Evolutionary conservation across 2,329 filamentous ascomycete species (phyloP).

Genomic region (Acrodontium crateriforme): DNA sequence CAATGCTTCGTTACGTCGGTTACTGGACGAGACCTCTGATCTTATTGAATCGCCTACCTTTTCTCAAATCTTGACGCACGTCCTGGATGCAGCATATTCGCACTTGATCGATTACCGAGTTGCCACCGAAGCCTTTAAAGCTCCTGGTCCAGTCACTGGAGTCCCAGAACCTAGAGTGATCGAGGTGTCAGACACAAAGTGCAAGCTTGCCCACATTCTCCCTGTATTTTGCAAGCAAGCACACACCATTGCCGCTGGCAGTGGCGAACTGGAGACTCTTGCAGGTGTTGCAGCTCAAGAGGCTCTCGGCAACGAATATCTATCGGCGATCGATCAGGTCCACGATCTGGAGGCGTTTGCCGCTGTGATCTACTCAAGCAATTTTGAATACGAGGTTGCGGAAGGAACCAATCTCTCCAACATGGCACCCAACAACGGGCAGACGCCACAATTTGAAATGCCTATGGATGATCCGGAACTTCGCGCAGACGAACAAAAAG

Average conservation of each 20-base stretch:
- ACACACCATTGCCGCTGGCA: not conserved
- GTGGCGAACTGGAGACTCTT: conserved; percentile 44
- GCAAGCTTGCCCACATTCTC: conserved; percentile 77
- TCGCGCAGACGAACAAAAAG: no score
- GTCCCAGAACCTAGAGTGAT: conserved; percentile 36
- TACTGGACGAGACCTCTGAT: conserved; percentile 92
- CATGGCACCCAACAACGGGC: no score
- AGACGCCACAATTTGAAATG: no score
- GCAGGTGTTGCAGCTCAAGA: conserved; percentile 15
- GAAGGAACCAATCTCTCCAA: no score
- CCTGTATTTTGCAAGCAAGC: conserved; percentile 49
- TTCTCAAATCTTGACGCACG: conserved; percentile 66
- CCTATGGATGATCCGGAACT: no score
- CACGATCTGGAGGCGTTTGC: conserved; percentile 70
- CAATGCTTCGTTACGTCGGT: conserved; percentile 55
- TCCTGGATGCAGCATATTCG: conserved; percentile 80
- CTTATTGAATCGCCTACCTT: conserved; percentile 90
- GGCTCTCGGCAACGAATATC: conserved; percentile 32
- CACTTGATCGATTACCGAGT: conserved; percentile 73
- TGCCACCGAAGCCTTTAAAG: conserved; percentile 62
- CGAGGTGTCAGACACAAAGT: conserved; percentile 34
- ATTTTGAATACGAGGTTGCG: conserved; percentile 45
- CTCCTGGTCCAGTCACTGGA: conserved; percentile 20
- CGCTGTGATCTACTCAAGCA: conserved; percentile 75
- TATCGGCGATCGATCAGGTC: conserved; percentile 59